A percentile compares a stretch with the other conserved stretches of the same genome.
phyloP scores from a whole-genome alignment of 176 grass and related monocot species.

The Elaeis guineensis region DNA sequence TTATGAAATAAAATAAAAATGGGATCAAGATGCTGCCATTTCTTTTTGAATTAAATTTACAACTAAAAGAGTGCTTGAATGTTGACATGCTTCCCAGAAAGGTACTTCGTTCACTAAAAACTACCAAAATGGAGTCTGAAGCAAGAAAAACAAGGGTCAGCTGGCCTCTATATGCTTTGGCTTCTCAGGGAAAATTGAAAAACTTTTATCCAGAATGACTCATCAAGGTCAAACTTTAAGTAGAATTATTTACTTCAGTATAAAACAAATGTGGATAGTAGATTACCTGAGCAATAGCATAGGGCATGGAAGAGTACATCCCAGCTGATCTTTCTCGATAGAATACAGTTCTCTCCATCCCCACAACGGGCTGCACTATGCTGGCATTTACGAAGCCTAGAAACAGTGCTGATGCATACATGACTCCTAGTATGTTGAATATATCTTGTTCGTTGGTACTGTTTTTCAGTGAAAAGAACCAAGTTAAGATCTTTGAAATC shows the following conservation, averaged over 20 bases:
- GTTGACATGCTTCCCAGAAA: no score
- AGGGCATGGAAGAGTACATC: slow-evolving; percentile 63
- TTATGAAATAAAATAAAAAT: no score
- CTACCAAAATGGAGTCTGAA: no score
- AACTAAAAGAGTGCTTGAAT: no score
- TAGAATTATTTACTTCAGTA: background rate
- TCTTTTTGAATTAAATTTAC: no score
- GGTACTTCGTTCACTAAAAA: no score
- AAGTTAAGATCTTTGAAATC: background rate
- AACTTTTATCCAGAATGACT: no score
- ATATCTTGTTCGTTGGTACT: slow-evolving; percentile 68
- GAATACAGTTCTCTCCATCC: slow-evolving; percentile 46
- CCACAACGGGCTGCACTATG: slow-evolving; percentile 62
- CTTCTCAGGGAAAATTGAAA: no score
- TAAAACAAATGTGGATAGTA: background rate
- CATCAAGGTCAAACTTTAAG: background rate
- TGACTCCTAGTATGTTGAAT: slow-evolving; percentile 63
- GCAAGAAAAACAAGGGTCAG: no score
- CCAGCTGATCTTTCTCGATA: slow-evolving; percentile 63
- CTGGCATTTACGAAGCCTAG: slow-evolving; percentile 66
- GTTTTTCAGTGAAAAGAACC: slow-evolving; percentile 9
- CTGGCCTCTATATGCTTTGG: no score
- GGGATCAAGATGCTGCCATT: no score
- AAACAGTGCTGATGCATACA: slow-evolving; percentile 53
- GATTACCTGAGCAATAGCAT: slow-evolving; percentile 59